These are phyloP conservation scores for Metarhizium brunneum DNA, from an alignment of 2,329 filamentous ascomycete species.

Conservation along the genomic window DNA sequence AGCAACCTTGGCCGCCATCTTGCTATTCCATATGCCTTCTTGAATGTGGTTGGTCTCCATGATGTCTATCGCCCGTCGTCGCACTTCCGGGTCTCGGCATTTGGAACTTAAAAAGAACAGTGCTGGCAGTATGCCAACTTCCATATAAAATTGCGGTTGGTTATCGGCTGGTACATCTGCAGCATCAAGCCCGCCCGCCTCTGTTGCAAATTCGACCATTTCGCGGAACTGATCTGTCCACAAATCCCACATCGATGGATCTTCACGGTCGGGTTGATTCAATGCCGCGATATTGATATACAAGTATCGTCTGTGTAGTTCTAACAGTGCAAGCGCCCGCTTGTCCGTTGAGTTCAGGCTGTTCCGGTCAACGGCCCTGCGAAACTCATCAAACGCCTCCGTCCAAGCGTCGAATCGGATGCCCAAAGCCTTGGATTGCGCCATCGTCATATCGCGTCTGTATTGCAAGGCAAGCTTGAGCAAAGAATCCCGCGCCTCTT, in stretches of 20 bases:
- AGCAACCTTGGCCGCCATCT: conserved; percentile 3
- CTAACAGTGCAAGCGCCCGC: conserved; percentile 2
- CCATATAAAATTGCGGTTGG: conserved; percentile 5
- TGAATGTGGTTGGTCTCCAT: conserved; percentile 3
- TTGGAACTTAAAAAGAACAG: conserved; percentile 3
- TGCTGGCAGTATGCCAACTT: conserved; percentile 2
- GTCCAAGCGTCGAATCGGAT: background rate
- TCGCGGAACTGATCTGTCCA: conserved; percentile 4
- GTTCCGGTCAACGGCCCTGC: background rate
- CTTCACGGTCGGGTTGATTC: conserved; percentile 1
- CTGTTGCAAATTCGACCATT: conserved; percentile 3
- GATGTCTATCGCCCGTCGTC: conserved; percentile 2
- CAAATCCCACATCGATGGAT: conserved; percentile 5
- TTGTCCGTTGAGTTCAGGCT: background rate
- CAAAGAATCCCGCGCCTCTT: conserved; percentile 3
- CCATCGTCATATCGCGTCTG: background rate
- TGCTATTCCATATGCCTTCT: conserved; percentile 6
- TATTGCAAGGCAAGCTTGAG: conserved; percentile 2
- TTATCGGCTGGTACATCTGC: background rate
- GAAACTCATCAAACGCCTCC: conserved; percentile 3
- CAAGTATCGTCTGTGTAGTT: conserved; percentile 5
- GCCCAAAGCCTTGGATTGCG: background rate
- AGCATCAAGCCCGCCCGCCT: background rate
- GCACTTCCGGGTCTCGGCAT: conserved; percentile 4
- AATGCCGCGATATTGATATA: conserved; percentile 4